Evolutionary conservation across 306 rosid genomes (phyloP), one percentile per base, ranked within the genome.

Genomic region (Cicer yamashitae): DNA sequence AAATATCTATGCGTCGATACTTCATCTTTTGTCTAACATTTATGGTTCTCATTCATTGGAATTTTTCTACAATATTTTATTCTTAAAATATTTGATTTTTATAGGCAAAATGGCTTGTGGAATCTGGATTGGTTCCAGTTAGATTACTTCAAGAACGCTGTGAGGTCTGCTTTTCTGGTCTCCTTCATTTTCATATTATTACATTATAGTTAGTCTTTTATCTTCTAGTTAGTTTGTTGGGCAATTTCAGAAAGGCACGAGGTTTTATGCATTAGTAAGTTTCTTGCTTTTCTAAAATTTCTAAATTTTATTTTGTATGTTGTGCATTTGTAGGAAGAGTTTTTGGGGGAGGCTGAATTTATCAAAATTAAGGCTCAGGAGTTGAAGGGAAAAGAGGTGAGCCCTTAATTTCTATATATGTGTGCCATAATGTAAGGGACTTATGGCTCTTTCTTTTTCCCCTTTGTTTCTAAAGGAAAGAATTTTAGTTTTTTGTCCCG

Each of bases 91-190:
- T 58, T 77, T 59, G 10, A 10, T 70, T 41, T 61, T 73, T 78
- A 7, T 71, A 94, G 98, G 98, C 97, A 53, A 89, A 90, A 86
- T 94, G 98, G 98, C 86, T 94, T 82, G 97, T 89, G 78, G 98
- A 94, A 68, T 91, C 89, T 74, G 82, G 78, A 51, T 65, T 94
- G 77, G 97, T 94, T 80, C 94, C 97, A 14, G 75, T 91, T 82
- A 87, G 96, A 84, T 88, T 94, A 69, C 88, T 94, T 50, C 98
- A 94, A 61, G 98, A 94, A 83, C 98, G 98, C 38, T 94, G 97
- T 68, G 98, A 94, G 98, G 98, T 94, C 76, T 67, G 77, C 41
- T 67, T 30, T 76, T 38, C 57, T 52, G 44, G 18, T 48, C 8
- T 41, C 14, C 71, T 61, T 69, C 20, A 48, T 78, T 41, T 22